Conservation (phyloP, 768 basidiomycete species). For the Candolleomyces eurysporus region DNA sequence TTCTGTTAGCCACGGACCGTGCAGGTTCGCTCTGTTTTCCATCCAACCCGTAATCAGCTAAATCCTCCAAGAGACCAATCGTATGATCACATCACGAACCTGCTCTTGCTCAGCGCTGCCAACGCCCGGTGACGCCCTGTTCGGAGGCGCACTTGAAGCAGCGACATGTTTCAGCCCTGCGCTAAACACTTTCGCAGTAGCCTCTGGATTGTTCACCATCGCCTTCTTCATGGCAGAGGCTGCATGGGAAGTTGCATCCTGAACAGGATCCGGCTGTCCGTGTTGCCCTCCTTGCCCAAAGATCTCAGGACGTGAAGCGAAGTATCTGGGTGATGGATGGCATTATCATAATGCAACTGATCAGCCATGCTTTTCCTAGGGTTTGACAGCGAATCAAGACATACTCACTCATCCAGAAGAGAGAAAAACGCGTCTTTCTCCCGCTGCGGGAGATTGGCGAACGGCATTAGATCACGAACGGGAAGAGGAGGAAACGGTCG, state of each 20-base stretch:
- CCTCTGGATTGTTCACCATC: constrained; percentile 40
- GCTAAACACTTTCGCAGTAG: constrained; percentile 38
- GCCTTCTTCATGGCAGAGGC: constrained; percentile 46
- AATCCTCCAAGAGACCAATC: background rate
- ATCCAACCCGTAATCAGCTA: background rate
- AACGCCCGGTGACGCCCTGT: background rate
- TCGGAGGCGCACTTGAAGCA: background rate
- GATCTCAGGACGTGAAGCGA: constrained; percentile 68
- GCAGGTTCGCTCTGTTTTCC: constrained; percentile 5
- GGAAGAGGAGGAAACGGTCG: background rate
- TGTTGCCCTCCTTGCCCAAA: constrained; percentile 29
- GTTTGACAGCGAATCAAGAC: constrained; percentile 11
- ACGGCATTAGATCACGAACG: constrained; percentile 51
- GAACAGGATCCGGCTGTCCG: constrained; percentile 16
- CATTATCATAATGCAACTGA: background rate
- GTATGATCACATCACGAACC: background rate
- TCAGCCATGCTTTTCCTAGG: constrained; percentile 13
- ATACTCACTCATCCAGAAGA: constrained; percentile 72
- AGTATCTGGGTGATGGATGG: constrained; percentile 49
- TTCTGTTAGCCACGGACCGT: constrained; percentile 12
- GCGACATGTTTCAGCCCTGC: constrained; percentile 39
- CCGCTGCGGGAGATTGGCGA: constrained; percentile 58
- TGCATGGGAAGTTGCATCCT: constrained; percentile 3
- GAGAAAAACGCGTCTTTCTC: constrained; percentile 84
- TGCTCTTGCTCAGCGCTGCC: background rate